These are phyloP conservation scores for Globisporangium irregulare DNA, from an alignment of 352 stramenopile genomes.

Conservation along the genomic window DNA sequence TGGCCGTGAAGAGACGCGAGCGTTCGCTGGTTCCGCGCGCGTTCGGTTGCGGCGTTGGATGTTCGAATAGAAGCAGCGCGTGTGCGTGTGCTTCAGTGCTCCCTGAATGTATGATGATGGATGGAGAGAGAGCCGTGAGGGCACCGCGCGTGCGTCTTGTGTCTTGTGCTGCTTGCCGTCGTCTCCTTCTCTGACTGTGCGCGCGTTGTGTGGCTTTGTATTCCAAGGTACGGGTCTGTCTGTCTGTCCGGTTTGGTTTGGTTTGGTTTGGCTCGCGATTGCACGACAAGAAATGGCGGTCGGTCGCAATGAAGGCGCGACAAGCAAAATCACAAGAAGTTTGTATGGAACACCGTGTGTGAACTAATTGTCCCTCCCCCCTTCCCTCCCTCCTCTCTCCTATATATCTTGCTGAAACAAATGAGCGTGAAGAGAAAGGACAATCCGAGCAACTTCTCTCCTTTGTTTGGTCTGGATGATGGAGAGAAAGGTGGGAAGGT, in stretches of 20 bases:
- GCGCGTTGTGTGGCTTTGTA: not conserved
- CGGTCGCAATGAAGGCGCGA: not conserved
- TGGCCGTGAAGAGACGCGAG: not conserved
- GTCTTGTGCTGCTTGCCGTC: not conserved
- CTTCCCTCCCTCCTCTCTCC: not conserved
- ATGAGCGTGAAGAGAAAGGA: not conserved
- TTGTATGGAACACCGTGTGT: not conserved
- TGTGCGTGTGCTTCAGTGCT: not conserved
- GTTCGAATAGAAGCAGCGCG: not conserved
- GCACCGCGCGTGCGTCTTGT: not conserved
- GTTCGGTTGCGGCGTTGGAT: not conserved
- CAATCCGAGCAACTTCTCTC: not conserved
- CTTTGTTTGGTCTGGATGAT: not conserved
- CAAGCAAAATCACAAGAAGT: not conserved
- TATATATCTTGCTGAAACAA: not conserved
- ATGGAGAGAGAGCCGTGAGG: not conserved
- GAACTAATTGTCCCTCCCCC: not conserved
- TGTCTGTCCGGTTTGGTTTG: constrained; percentile 4
- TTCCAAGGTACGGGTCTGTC: not conserved
- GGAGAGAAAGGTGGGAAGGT: not conserved
- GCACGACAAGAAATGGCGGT: not conserved
- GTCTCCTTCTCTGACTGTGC: not conserved
- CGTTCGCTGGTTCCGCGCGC: constrained; percentile 2
- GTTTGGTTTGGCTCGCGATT: not conserved
- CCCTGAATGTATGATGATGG: not conserved